Conservation (phyloP, 164 flowering plant genomes). For the Macadamia tetraphylla region DNA sequence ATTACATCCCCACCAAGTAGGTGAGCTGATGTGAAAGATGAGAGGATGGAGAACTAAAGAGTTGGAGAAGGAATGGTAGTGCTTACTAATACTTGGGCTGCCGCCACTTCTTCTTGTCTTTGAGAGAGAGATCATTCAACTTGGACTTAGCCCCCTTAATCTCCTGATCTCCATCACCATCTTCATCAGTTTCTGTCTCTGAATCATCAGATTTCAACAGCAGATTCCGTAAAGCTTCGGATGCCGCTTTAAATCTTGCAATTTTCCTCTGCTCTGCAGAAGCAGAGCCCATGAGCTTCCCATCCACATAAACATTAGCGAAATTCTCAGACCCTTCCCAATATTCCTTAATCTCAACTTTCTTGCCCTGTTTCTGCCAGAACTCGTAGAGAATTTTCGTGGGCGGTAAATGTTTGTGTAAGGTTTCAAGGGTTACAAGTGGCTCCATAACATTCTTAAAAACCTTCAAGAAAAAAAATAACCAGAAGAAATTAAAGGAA, state of each 20-base stretch:
- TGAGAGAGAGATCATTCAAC: slow-evolving; percentile 51
- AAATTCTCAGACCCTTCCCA: slow-evolving; percentile 27
- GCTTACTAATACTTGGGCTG: slow-evolving; percentile 52
- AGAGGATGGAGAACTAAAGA: background rate
- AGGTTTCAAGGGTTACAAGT: too few species aligned
- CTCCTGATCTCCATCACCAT: slow-evolving; percentile 16
- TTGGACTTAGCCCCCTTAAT: slow-evolving; percentile 50
- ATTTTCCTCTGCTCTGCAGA: slow-evolving; percentile 44
- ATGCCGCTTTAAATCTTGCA: slow-evolving; percentile 54
- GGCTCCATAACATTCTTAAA: slow-evolving; percentile 55
- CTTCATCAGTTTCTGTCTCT: slow-evolving; percentile 1
- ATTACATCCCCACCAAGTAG: too few species aligned
- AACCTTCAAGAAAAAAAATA: slow-evolving; percentile 21
- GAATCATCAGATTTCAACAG: slow-evolving; percentile 8
- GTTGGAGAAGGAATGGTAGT: background rate
- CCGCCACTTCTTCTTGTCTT: slow-evolving; percentile 45
- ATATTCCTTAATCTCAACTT: slow-evolving; percentile 36
- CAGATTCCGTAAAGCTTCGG: slow-evolving; percentile 35
- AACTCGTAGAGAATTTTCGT: slow-evolving; percentile 44
- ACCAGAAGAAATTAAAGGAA: background rate
- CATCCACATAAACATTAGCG: slow-evolving; percentile 47
- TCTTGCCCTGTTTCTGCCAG: slow-evolving; percentile 60
- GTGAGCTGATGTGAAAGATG: too few species aligned
- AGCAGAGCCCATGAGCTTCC: slow-evolving; percentile 36
- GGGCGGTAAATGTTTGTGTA: slow-evolving; percentile 49